phyloP scores from a whole-genome alignment of 2,329 filamentous ascomycete species.

The Ceratocystis cacaofunesta region DNA sequence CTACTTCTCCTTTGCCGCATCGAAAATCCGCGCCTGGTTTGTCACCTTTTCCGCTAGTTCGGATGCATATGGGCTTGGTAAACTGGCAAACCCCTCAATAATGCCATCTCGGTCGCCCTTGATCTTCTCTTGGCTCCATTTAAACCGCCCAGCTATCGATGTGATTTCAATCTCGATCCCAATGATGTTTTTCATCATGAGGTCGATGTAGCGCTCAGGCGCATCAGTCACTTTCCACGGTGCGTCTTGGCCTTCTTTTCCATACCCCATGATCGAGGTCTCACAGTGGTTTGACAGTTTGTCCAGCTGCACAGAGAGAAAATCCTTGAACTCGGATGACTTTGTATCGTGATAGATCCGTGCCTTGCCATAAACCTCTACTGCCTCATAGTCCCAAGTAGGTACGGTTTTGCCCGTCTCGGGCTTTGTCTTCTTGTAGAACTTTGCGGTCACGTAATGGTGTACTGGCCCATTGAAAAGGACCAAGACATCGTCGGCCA shows the following conservation, averaged over 20 bases:
- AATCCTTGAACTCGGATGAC: conserved; percentile 31
- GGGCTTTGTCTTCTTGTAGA: conserved; percentile 52
- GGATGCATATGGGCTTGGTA: neutral
- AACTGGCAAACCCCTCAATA: conserved; percentile 35
- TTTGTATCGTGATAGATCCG: conserved; percentile 30
- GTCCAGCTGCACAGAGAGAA: conserved; percentile 36
- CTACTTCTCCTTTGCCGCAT: neutral
- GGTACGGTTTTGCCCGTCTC: conserved; percentile 50
- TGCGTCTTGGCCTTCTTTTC: conserved; percentile 22
- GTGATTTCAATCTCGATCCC: conserved; percentile 45
- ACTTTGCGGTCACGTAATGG: conserved; percentile 54
- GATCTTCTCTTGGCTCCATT: conserved; percentile 49
- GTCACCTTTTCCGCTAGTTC: neutral
- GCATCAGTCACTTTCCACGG: conserved; percentile 46
- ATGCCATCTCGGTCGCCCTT: conserved; percentile 41
- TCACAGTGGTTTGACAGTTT: conserved; percentile 40
- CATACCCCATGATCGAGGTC: conserved; percentile 40
- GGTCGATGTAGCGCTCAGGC: conserved; percentile 38
- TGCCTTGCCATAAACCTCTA: conserved; percentile 46
- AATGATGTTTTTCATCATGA: conserved; percentile 44
- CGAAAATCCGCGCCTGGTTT: neutral
- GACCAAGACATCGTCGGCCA: conserved; percentile 43
- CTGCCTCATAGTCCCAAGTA: conserved; percentile 56
- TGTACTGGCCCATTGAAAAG: conserved; percentile 43
- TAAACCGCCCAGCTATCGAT: conserved; percentile 45